These are phyloP conservation scores for Simplicillium sp. DNA, from an alignment of 2,329 filamentous ascomycete species.

Conservation along the genomic window DNA sequence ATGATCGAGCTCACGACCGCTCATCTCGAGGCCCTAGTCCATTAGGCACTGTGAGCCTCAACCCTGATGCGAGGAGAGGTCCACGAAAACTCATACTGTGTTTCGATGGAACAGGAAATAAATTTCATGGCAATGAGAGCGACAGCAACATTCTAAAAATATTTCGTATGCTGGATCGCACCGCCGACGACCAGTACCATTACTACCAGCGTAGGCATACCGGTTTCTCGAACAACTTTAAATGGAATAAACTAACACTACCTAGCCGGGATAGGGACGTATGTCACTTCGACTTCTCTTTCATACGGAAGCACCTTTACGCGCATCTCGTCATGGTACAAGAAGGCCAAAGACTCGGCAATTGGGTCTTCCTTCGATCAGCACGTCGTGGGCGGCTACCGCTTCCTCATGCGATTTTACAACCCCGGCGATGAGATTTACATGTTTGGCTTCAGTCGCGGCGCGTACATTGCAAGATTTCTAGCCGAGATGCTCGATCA, in stretches of 20 bases:
- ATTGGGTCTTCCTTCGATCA: slow-evolving; percentile 72
- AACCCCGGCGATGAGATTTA: slow-evolving; percentile 55
- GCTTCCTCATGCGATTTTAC: slow-evolving; percentile 69
- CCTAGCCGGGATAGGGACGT: slow-evolving; percentile 61
- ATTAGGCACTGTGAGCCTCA: too few species aligned
- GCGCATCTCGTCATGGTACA: slow-evolving; percentile 55
- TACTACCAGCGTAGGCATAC: slow-evolving; percentile 51
- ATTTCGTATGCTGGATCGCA: slow-evolving; percentile 59
- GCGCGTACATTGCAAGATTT: slow-evolving; percentile 65
- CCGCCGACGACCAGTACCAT: slow-evolving; percentile 50
- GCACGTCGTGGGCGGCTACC: slow-evolving; percentile 76
- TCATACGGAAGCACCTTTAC: slow-evolving; percentile 46
- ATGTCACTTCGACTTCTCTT: slow-evolving; percentile 51
- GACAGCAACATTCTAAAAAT: slow-evolving; percentile 63
- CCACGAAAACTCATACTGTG: slow-evolving; percentile 46
- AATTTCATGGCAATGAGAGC: slow-evolving; percentile 52
- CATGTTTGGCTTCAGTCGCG: slow-evolving; percentile 66
- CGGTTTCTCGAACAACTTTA: not conserved
- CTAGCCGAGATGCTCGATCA: slow-evolving; percentile 79
- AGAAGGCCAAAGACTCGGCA: slow-evolving; percentile 69
- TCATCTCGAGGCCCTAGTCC: too few species aligned
- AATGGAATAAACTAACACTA: slow-evolving; percentile 6
- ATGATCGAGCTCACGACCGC: too few species aligned
- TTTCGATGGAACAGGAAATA: slow-evolving; percentile 56
- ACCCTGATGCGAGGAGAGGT: slow-evolving; percentile 1